Evolutionary conservation across 2,329 filamentous ascomycete genomes (phyloP).

Genomic region (Colletotrichum gigasporum): DNA sequence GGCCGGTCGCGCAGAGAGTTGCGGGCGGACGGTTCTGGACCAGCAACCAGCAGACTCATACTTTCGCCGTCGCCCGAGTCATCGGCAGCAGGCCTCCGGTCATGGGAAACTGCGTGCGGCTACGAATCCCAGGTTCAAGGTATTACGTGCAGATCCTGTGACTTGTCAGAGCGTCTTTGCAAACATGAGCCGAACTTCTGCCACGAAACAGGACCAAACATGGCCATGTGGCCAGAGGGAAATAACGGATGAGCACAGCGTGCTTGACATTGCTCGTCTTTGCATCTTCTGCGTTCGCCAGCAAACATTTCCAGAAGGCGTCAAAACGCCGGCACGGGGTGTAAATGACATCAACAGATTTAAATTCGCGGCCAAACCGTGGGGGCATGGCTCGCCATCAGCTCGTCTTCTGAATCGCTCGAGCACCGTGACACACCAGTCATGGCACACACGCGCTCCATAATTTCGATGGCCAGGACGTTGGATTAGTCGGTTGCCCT

Average conservation of each 20-base stretch:
- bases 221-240: neutral
- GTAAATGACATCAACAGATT: neutral
- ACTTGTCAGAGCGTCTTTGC: conserved; percentile 11
- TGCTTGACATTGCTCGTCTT: conserved; percentile 2
- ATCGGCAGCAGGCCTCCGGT: neutral
- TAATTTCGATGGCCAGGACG: neutral
- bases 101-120: neutral
- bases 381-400: neutral
- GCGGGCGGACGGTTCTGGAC: neutral
- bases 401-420: neutral
- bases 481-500: neutral
- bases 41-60: neutral
- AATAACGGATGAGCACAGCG: conserved; percentile 2
- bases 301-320: conserved; percentile 14
- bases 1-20: conserved; percentile 1
- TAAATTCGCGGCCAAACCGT: no score
- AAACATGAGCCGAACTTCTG: conserved; percentile 16
- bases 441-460: no score
- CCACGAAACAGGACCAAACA: conserved; percentile 18
- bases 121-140: neutral
- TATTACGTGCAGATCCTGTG: conserved; percentile 20
- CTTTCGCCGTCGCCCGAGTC: neutral
- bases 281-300: neutral
- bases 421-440: neutral
- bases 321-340: conserved; percentile 14